Percentiles rank a stretch among this genome's conserved stretches.
These are phyloP conservation scores for Tilletiopsis washingtonensis DNA, from an alignment of 1,284 basidiomycete species.

Conservation along the genomic window DNA sequence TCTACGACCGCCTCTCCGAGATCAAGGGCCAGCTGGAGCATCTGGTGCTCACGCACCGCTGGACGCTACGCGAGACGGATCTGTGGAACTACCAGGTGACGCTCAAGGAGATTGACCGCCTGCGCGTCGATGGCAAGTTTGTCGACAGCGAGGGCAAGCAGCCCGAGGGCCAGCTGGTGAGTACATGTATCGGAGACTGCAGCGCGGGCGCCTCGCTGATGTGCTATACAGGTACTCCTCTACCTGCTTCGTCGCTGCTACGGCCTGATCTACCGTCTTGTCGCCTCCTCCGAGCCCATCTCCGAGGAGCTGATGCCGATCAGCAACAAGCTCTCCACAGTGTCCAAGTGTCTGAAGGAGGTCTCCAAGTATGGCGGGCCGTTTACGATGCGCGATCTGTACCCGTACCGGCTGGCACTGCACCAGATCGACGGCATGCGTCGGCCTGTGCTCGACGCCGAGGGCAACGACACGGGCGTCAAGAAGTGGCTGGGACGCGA, in stretches of 20 bases:
- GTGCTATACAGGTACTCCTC: too few relatives aligned
- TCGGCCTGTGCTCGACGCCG: constrained; percentile 74
- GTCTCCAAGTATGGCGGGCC: constrained; percentile 94
- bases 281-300: constrained; percentile 98
- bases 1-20: constrained; percentile 82
- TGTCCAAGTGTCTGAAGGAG: constrained; percentile 81
- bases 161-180: constrained; percentile 83
- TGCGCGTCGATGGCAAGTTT: constrained; percentile 94
- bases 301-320: constrained; percentile 95
- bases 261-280: constrained; percentile 84
- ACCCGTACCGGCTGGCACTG: constrained; percentile 91
- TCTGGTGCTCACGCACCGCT: constrained; percentile 86
- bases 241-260: constrained; percentile 91
- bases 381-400: constrained; percentile 88
- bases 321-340: constrained; percentile 55
- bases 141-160: constrained; percentile 86
- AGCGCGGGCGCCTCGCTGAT: constrained; percentile 8
- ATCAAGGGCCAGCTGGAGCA: constrained; percentile 81
- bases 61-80: constrained; percentile 94
- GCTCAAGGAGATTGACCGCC: constrained; percentile 90
- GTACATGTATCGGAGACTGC: constrained; percentile 48
- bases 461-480: constrained; percentile 47
- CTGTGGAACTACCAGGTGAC: constrained; percentile 69
- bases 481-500: constrained; percentile 52
- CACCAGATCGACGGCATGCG: constrained; percentile 91